phyloP scores from a whole-genome alignment of 1,284 basidiomycete species.

The Cutaneotrichosporon sp. region DNA sequence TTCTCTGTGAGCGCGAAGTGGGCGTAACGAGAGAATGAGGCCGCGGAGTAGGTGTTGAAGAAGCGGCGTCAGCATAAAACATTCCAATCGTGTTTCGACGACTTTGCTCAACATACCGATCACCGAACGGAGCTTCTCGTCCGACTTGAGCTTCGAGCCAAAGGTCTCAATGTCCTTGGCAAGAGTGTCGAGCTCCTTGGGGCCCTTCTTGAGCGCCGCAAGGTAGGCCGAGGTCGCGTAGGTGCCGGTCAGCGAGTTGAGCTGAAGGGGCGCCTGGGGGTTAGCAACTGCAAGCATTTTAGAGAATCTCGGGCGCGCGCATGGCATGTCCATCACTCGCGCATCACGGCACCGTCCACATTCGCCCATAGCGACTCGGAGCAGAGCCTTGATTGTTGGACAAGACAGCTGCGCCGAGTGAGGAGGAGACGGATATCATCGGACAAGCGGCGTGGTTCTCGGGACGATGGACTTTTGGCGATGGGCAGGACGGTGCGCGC shows the following conservation, averaged over 20 bases:
- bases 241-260: conserved; percentile 58
- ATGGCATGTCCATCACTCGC: not conserved
- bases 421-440: conserved; percentile 5
- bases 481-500: not conserved
- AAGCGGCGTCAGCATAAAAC: too few species aligned
- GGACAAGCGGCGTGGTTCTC: too few species aligned
- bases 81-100: too few species aligned
- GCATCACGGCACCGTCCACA: too few species aligned
- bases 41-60: too few species aligned
- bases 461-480: not conserved
- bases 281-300: not conserved
- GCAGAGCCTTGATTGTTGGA: too few species aligned
- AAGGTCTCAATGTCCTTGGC: conserved; percentile 75
- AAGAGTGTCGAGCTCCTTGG: conserved; percentile 58
- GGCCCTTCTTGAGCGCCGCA: conserved; percentile 81
- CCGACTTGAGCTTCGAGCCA: conserved; percentile 60
- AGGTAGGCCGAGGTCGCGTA: conserved; percentile 93
- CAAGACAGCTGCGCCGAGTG: too few species aligned
- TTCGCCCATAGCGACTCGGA: too few species aligned
- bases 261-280: conserved; percentile 48
- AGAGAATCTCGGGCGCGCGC: too few species aligned
- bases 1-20: conserved; percentile 53
- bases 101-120: conserved; percentile 46
- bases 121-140: conserved; percentile 63
- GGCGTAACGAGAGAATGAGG: not conserved